Conservation (phyloP, 495 filamentous ascomycete genomes). For the Aspergillus panamensis region DNA sequence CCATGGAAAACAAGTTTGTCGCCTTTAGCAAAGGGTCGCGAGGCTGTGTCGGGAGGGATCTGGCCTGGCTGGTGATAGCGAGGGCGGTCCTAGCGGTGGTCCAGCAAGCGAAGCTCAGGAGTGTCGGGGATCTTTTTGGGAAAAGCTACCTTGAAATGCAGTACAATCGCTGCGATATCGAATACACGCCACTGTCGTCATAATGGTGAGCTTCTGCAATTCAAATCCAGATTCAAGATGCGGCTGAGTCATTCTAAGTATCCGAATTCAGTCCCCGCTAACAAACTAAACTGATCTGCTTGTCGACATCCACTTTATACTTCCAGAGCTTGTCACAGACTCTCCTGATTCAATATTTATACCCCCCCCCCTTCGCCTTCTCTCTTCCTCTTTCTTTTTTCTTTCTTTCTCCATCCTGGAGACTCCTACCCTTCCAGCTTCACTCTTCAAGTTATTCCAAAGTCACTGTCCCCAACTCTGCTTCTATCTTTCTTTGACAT, state of each 20-base stretch:
- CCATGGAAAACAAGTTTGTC: conserved; percentile 27
- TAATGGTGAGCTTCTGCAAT: background rate
- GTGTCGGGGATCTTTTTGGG: conserved; percentile 15
- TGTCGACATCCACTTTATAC: no score
- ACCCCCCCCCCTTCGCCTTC: background rate
- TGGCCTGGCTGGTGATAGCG: conserved; percentile 20
- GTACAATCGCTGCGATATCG: conserved; percentile 19
- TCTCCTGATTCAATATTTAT: background rate
- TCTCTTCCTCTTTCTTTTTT: background rate
- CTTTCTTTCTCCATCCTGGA: background rate
- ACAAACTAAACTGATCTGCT: no score
- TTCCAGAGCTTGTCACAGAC: background rate
- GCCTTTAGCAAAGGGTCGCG: conserved; percentile 23
- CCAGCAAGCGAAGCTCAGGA: conserved; percentile 11
- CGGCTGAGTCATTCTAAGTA: background rate
- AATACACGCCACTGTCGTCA: background rate
- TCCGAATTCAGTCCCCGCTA: background rate
- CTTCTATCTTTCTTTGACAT: background rate
- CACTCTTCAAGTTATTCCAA: background rate
- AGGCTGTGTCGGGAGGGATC: conserved; percentile 18
- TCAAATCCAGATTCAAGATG: background rate
- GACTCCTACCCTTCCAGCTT: background rate
- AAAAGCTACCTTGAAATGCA: conserved; percentile 21
- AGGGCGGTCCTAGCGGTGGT: conserved; percentile 15
- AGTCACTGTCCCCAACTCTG: background rate